phyloP scores from a whole-genome alignment of 2,329 filamentous ascomycete genomes.

The Torrubiellomyces zombiae region DNA sequence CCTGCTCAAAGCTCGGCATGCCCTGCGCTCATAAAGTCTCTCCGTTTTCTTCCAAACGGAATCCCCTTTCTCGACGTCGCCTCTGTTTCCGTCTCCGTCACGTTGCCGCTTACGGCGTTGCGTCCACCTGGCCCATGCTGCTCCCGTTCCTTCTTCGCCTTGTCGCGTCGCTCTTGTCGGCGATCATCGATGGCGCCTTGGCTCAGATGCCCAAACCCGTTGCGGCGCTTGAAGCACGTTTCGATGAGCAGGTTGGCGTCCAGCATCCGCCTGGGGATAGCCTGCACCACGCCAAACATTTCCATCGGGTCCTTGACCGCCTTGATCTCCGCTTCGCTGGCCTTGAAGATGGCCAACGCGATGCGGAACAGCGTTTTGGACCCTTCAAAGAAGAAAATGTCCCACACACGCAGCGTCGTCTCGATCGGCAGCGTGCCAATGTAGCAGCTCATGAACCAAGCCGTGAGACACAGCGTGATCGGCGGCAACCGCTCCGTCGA shows the following conservation, averaged over 20 bases:
- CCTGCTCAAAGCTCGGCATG: slow-evolving; percentile 7
- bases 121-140: slow-evolving; percentile 11
- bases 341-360: slow-evolving; percentile 79
- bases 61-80: slow-evolving; percentile 23
- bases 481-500: slow-evolving; percentile 53
- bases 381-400: slow-evolving; percentile 89
- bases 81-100: slow-evolving; percentile 12
- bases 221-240: slow-evolving; percentile 62
- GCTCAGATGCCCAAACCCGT: slow-evolving; percentile 66
- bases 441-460: slow-evolving; percentile 97
- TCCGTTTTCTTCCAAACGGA: slow-evolving; percentile 27
- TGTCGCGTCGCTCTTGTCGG: slow-evolving; percentile 48
- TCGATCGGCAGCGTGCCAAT: slow-evolving; percentile 87
- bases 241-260: slow-evolving; percentile 75
- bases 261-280: slow-evolving; percentile 61
- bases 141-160: slow-evolving; percentile 25
- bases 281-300: slow-evolving; percentile 87
- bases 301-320: slow-evolving; percentile 77
- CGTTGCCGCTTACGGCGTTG: slow-evolving; percentile 13
- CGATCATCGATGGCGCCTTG: slow-evolving; percentile 69
- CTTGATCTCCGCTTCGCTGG: slow-evolving; percentile 66
- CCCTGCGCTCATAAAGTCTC: slow-evolving; percentile 9
- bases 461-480: slow-evolving; percentile 81
- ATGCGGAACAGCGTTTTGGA: slow-evolving; percentile 88
- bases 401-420: slow-evolving; percentile 83